Evolutionary conservation across 352 stramenopile species (phyloP), one percentile per base, ranked within the genome.

Genomic region (Plasmopara muralis): DNA sequence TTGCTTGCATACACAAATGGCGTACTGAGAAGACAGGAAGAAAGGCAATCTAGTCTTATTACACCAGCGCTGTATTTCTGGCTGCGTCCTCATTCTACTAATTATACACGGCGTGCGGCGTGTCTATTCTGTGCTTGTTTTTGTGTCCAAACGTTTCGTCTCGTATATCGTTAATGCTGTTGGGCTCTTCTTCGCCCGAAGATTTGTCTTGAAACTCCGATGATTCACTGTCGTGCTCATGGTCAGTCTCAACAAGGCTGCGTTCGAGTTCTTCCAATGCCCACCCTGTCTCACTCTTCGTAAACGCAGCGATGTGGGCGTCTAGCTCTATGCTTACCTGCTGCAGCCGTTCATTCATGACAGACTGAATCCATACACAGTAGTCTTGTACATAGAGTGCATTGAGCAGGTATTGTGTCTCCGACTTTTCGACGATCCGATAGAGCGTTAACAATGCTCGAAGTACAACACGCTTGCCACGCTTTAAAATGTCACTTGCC

Each of bases 391-490:
- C 74, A 55, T 93, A 98, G n/a, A 98, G 62, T 47, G 92, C 86
- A 60, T 98, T 98, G 31, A 98, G 83, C 13, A 98, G 63, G 70
- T 98, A 98, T 66, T 98, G 93, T 30, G 79, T 95, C 71, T 98
- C 94, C 0, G 89, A 97, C 64, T 93, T 95, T 53, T 97, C 89
- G 9, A 98, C 75, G 30, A 98, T 92, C 15, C 72, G 67, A 50
- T 96, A 80, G n/a, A 98, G 60, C 50, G 87, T 74, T 30, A 99
- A 60, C 25, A 98, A 64, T 40, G 77, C 87, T 43, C 87, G 83
- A 41, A 98, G 66, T 13, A 98, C 74, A 7, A 85, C 71, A 33
- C 89, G 79, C 59, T 92, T 96, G 28, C 93, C 93, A 25, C 75
- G 66, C 25, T 72, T 75, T 30, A 98, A 48, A 40, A 98, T 84